phyloP scores from a whole-genome alignment of 441 rosid genomes.

The Pelargonium myrrhifolium region DNA sequence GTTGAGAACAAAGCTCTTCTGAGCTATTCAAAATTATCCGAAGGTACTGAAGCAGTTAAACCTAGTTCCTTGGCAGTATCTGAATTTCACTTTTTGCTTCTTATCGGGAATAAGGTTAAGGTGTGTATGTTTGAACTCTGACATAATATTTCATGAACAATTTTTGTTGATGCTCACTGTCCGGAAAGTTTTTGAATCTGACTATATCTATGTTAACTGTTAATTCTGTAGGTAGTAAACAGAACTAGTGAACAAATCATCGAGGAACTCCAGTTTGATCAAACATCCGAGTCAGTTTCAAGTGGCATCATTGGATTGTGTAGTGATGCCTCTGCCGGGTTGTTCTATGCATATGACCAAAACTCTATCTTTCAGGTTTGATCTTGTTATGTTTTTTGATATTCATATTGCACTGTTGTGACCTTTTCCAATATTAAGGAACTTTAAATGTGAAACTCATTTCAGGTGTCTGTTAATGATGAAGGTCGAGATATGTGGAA shows the following conservation, averaged over 20 bases:
- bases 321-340: slow-evolving; percentile 94
- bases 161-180: slow-evolving; percentile 1
- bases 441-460: slow-evolving; percentile 19
- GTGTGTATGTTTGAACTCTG: slow-evolving; percentile 41
- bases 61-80: slow-evolving; percentile 94
- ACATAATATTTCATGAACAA: not conserved
- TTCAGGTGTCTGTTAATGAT: slow-evolving; percentile 86
- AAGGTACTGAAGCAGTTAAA: slow-evolving; percentile 60
- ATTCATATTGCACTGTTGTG: slow-evolving; percentile 13
- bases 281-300: slow-evolving; percentile 69
- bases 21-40: slow-evolving; percentile 69
- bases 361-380: slow-evolving; percentile 91
- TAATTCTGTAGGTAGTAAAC: slow-evolving; percentile 70
- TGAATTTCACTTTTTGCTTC: slow-evolving; percentile 93
- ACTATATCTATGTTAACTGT: slow-evolving; percentile 14
- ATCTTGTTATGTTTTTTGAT: slow-evolving; percentile 15
- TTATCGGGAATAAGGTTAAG: slow-evolving; percentile 93
- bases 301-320: slow-evolving; percentile 90
- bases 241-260: slow-evolving; percentile 92
- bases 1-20: slow-evolving; percentile 98
- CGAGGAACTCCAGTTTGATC: slow-evolving; percentile 97
- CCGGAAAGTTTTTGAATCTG: slow-evolving; percentile 12
- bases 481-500: slow-evolving; percentile 99
- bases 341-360: slow-evolving; percentile 96
- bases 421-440: slow-evolving; percentile 18